Base-by-base conservation (phyloP, 1,139 yeast species). In the Pichia sp. region DNA sequence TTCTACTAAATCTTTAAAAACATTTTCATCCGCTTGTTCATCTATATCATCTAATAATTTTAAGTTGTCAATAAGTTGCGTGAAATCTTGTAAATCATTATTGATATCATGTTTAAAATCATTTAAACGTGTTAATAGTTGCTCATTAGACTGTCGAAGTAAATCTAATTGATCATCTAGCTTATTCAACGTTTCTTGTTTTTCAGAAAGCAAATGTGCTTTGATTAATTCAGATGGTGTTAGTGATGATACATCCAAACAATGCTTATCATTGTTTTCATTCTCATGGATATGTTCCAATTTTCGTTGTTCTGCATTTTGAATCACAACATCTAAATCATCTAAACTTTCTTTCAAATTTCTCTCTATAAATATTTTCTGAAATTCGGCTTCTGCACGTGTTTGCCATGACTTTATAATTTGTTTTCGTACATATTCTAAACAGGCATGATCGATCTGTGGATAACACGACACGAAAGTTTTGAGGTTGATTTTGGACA, bases 381-480 rank as follows among this genome's bases (percentile, higher is more conserved):
- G 75, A 50, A 85, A 83, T 57, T 86, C 94, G 29, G 69, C 65
- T 41, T 69, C 57, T 1, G 87, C 73, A 23, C 74, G 72, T 11
- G 65, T 62, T 32, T 67, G 68, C 85, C 91, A 83, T 50, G 76
- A 78, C 25, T 71, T 70, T 9, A 71, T 62, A 16, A 85, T 72
- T 54, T 83, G 91, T 6, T 65, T 60, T 41, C 82, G 67, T 4
- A 88, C 83, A 30, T 71, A 72, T 25, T 72, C 70, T 15, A 86
- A 61, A 2, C 76, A 68, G 26, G 63, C 63, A 6, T 60, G 57
- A 0, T 89, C 91, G 10, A 72, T 72, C 16, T 63, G 63, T 1
- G 95, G 94, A 58, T 77, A 87, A 56, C 95, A 84, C 23, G 76
- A 64, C 31, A 68, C 64, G 25, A 86, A 60, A 49, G 78, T 78